These are phyloP conservation scores for Cercospora citrullina DNA, from an alignment of 2,329 filamentous ascomycete genomes.

Conservation along the genomic window DNA sequence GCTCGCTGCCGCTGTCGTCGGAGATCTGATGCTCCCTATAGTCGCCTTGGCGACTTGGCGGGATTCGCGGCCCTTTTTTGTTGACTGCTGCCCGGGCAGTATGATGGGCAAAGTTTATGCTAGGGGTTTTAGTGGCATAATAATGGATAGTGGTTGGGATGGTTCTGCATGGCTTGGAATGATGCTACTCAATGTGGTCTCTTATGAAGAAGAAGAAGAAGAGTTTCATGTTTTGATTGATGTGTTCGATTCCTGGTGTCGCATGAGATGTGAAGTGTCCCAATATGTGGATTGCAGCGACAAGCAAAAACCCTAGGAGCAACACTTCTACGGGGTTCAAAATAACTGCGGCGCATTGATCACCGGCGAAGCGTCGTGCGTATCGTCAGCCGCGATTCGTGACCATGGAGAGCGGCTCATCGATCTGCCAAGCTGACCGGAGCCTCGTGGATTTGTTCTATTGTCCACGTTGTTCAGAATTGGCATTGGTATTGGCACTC, in stretches of 20 bases:
- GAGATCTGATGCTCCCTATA: background rate
- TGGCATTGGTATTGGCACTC: background rate
- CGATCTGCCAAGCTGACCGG: background rate
- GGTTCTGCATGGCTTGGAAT: background rate
- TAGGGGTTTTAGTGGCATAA: background rate
- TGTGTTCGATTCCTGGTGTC: no score
- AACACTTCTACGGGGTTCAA: no score
- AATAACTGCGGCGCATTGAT: no score
- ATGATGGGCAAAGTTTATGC: background rate
- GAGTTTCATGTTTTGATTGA: no score
- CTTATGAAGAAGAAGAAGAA: no score
- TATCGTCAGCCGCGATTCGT: background rate
- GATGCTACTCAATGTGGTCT: no score
- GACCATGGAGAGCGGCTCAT: no score
- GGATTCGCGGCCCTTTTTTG: background rate
- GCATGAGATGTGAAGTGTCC: no score
- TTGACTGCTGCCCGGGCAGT: background rate
- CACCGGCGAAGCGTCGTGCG: background rate
- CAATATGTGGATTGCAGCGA: no score
- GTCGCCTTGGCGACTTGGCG: background rate
- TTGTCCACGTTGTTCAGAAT: background rate
- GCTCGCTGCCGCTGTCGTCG: background rate
- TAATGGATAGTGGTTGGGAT: background rate
- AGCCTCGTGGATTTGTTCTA: background rate
- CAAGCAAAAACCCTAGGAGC: no score